phyloP scores from a whole-genome alignment of 2,329 filamentous ascomycete species.

The Colletotrichum trifolii region DNA sequence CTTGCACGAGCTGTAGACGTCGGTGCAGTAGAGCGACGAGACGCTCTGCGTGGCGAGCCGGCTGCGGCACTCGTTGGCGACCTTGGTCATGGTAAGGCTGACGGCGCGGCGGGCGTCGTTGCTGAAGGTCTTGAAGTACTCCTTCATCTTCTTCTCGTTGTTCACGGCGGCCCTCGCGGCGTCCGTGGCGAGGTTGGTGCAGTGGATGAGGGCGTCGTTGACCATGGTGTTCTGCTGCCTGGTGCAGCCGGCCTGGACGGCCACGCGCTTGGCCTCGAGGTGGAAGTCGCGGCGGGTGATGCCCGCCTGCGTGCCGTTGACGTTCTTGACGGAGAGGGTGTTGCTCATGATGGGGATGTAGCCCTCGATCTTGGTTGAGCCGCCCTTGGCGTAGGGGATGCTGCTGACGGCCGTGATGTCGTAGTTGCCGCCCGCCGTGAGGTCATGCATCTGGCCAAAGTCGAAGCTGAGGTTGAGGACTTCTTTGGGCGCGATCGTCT shows the following conservation, averaged over 20 bases:
- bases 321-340: conserved; percentile 60
- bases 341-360: conserved; percentile 66
- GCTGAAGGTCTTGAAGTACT: conserved; percentile 72
- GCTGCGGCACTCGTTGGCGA: conserved; percentile 67
- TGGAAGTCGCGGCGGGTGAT: conserved; percentile 57
- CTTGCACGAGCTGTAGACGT: conserved; percentile 64
- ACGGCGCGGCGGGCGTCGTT: conserved; percentile 54
- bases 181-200: conserved; percentile 59
- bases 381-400: conserved; percentile 61
- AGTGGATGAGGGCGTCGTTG: conserved; percentile 60
- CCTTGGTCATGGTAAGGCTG: conserved; percentile 57
- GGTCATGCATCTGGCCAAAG: conserved; percentile 62
- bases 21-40: conserved; percentile 69
- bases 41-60: conserved; percentile 51
- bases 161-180: conserved; percentile 46
- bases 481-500: conserved; percentile 54
- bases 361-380: conserved; percentile 61
- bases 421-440: conserved; percentile 59
- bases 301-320: conserved; percentile 66
- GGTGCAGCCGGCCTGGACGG: conserved; percentile 62
- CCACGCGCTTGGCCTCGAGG: conserved; percentile 55
- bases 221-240: conserved; percentile 54
- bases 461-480: conserved; percentile 62
- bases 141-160: conserved; percentile 54
- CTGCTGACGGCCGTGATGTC: conserved; percentile 63